A percentile compares a stretch with the other conserved stretches of the same genome.
Conservation (phyloP, 352 stramenopile genomes). For the Phytophthora chlamydospora region DNA sequence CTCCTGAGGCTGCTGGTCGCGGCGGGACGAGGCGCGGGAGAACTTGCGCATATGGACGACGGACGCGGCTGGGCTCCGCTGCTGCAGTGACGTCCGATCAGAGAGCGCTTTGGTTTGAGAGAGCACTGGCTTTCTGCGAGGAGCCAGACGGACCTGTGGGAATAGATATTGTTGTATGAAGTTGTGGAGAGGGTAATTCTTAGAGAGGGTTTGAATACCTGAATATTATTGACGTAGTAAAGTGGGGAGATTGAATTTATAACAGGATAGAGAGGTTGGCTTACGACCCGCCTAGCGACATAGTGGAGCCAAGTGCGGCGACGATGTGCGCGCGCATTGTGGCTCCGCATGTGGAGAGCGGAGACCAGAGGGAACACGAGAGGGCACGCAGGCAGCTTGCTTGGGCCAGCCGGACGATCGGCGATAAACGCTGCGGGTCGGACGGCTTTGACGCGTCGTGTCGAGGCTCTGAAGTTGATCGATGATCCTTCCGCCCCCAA, state of each 20-base stretch:
- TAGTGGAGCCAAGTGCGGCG: slow-evolving; percentile 12
- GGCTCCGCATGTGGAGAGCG: slow-evolving; percentile 10
- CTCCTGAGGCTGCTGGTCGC: slow-evolving; percentile 14
- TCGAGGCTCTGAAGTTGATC: too few species aligned
- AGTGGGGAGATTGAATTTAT: not conserved
- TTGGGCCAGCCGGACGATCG: slow-evolving; percentile 9
- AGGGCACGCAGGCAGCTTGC: slow-evolving; percentile 11
- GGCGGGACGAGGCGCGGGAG: slow-evolving; percentile 30
- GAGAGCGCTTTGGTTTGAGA: not conserved
- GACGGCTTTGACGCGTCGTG: slow-evolving; percentile 27
- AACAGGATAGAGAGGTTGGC: not conserved
- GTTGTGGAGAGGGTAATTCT: not conserved
- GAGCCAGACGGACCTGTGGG: slow-evolving; percentile 15
- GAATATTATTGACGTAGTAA: not conserved
- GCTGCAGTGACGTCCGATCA: slow-evolving; percentile 8
- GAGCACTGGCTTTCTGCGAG: slow-evolving; percentile 33
- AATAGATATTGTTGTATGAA: slow-evolving; percentile 5
- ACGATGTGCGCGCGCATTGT: slow-evolving; percentile 7
- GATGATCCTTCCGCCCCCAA: not conserved
- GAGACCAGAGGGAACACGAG: slow-evolving; percentile 31
- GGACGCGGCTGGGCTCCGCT: not conserved
- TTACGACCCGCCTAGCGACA: not conserved
- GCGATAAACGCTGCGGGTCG: slow-evolving; percentile 22
- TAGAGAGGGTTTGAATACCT: not conserved
- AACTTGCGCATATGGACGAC: slow-evolving; percentile 37